Conservation (phyloP, 305 asterid species). For the Fraxinus angustifolia region DNA sequence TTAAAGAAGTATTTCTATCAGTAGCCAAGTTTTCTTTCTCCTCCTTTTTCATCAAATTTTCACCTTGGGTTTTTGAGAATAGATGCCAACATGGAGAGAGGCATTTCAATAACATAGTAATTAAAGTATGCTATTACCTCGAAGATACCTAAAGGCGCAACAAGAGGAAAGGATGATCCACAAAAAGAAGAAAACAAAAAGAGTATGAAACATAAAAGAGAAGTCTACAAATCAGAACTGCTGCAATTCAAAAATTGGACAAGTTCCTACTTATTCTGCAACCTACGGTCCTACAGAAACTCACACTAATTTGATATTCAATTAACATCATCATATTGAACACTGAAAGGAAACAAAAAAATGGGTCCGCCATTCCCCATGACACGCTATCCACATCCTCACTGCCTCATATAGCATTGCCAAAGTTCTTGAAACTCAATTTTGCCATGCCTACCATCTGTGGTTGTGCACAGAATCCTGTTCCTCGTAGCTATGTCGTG, state of each 20-base stretch:
- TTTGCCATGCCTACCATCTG: not conserved
- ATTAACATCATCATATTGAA: not conserved
- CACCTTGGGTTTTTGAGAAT: not conserved
- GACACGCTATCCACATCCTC: not conserved
- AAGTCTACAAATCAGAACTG: not conserved
- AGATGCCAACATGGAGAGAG: not conserved
- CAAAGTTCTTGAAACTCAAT: not conserved
- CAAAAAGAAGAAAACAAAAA: not conserved
- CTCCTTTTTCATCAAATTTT: not conserved
- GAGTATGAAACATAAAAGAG: not conserved
- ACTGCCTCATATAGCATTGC: not conserved
- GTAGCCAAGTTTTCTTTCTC: not conserved
- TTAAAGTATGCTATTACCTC: not conserved
- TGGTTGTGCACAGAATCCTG: not conserved
- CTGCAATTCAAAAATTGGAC: not conserved
- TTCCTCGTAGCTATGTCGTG: not conserved
- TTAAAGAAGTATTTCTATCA: not conserved
- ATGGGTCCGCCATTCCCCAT: not conserved
- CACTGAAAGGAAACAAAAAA: not conserved
- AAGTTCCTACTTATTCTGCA: not conserved
- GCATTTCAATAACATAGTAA: not conserved
- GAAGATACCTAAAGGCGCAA: not conserved
- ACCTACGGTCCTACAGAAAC: not conserved
- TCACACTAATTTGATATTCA: not conserved
- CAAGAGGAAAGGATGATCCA: not conserved